Conservation (phyloP, 495 filamentous ascomycete species). For the Articulospora tetracladia region DNA sequence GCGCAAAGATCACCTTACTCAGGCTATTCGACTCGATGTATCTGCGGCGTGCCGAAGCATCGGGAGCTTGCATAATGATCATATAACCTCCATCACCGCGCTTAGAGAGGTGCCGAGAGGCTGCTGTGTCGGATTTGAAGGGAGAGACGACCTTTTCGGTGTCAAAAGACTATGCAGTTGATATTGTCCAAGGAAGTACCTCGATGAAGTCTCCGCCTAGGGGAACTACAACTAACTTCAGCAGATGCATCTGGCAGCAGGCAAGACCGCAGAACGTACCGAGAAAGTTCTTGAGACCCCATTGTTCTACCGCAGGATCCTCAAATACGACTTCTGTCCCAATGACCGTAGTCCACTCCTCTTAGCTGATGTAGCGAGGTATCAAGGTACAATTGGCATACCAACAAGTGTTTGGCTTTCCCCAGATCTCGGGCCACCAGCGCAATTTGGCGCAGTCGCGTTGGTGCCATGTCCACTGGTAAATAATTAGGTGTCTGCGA, state of each 20-base stretch:
- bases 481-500: not conserved
- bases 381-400: not conserved
- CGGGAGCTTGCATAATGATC: slow-evolving; percentile 20
- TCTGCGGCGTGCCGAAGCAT: slow-evolving; percentile 6
- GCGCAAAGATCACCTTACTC: slow-evolving; percentile 17
- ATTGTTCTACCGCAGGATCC: slow-evolving; percentile 19
- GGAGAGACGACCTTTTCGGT: slow-evolving; percentile 14
- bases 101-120: slow-evolving; percentile 15
- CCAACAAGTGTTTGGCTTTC: slow-evolving; percentile 15
- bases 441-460: slow-evolving; percentile 21
- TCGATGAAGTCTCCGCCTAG: slow-evolving; percentile 22
- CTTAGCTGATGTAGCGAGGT: not conserved
- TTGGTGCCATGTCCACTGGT: not conserved
- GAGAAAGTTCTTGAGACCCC: slow-evolving; percentile 21
- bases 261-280: slow-evolving; percentile 2
- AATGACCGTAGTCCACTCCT: slow-evolving; percentile 14
- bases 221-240: slow-evolving; percentile 6
- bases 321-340: slow-evolving; percentile 19
- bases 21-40: slow-evolving; percentile 7
- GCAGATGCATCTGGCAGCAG: not conserved
- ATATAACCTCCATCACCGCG: slow-evolving; percentile 22
- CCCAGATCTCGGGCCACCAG: slow-evolving; percentile 16
- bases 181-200: not conserved
- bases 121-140: slow-evolving; percentile 7
- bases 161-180: not conserved